Evolutionary conservation across 2,329 filamentous ascomycete genomes (phyloP), one percentile per base, ranked within the genome.

Genomic region (Sodiomyces alkalinus): DNA sequence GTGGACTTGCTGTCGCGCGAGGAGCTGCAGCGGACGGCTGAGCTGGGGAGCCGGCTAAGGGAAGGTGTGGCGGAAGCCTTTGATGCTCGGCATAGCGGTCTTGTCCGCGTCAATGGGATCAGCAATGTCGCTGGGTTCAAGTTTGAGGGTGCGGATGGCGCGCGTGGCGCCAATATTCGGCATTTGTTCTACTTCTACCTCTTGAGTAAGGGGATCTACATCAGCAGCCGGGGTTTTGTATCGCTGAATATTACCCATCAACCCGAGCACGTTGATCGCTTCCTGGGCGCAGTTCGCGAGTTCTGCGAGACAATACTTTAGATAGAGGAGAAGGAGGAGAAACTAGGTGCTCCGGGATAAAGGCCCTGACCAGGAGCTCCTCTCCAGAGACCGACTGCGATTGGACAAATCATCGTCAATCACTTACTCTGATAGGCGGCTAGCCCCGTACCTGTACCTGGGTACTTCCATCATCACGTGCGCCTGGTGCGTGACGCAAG

Each of bases 101-200:
- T 31, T 8, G 28, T 35, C 15, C 29, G 22, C 5, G 21, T 37
- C 4, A 33, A 22, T 3, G 35, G 35, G 1, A 29, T 33, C 12
- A 34, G 35, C 12, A 37, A 31, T 7, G 35, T 33, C 3, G 28
- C 33, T 7, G 33, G 33, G 2, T 26, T 37, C 13, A 26, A 32
- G 6, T 37, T 37, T 19, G 19, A 28, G 15, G 35, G 35, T 0
- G 17, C 29, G 5, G 19, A 22, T 6, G 30, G 30, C 3, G 18
- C 28, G 1, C 17, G 19, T 6, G 30, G 30, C 3, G 18, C 28
- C 1, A 19, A 19, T n/a, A 4, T 37, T n/a, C 28, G 24, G 6
- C 30, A 31, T 5, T 13, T 29, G 9, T 35, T 37, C 7, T 37
- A 36, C 30, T 36, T 36, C 14, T 35, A 33, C 9, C 17, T 37